phyloP scores from a whole-genome alignment of 345 rosid species.

The Boechera divaricarpa region DNA sequence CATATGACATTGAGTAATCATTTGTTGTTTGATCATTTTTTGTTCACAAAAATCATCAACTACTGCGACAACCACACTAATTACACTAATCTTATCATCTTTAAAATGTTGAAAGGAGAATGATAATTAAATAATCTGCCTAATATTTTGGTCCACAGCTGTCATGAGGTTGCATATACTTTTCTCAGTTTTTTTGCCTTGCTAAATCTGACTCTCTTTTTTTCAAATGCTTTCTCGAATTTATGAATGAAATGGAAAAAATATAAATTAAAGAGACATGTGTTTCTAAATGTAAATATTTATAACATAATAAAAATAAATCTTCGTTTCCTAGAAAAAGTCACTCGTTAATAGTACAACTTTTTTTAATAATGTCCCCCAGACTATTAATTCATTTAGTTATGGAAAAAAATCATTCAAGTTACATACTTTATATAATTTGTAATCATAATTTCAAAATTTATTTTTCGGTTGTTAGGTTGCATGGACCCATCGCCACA shows the following conservation, averaged over 20 bases:
- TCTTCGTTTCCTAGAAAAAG: background rate
- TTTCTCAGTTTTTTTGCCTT: background rate
- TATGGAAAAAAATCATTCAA: background rate
- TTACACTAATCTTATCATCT: conserved; percentile 2
- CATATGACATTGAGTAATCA: background rate
- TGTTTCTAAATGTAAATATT: background rate
- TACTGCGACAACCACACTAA: background rate
- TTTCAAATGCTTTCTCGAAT: background rate
- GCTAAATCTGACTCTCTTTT: background rate
- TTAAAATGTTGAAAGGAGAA: background rate
- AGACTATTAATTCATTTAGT: background rate
- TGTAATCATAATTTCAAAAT: background rate
- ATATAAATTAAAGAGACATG: background rate
- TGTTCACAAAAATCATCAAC: conserved; percentile 5
- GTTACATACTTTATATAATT: background rate
- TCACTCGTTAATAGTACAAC: background rate
- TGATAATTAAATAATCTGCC: background rate
- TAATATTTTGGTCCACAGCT: conserved; percentile 19
- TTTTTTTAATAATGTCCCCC: background rate
- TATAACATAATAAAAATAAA: background rate
- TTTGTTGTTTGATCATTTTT: background rate
- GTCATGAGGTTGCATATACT: conserved; percentile 4
- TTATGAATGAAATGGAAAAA: background rate
- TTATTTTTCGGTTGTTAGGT: conserved; percentile 11
- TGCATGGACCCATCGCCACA: conserved; percentile 33